Conservation (phyloP, 495 filamentous ascomycete species). For the Penicillium malachiteum region DNA sequence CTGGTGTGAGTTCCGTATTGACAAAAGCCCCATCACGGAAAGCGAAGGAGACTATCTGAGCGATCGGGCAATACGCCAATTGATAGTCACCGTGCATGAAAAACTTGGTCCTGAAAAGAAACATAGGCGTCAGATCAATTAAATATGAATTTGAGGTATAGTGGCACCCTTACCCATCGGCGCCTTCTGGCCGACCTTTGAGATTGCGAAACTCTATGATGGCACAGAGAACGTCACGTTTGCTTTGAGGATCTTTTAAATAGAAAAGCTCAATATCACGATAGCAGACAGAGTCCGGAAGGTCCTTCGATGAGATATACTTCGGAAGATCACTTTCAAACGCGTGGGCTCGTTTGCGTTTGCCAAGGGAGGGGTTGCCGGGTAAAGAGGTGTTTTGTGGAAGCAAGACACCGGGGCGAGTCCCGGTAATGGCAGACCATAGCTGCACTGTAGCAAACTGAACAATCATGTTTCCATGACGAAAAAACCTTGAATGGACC, state of each 20-base stretch:
- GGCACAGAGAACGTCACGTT: constrained; percentile 27
- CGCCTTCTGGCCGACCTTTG: constrained; percentile 28
- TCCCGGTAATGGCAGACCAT: constrained; percentile 33
- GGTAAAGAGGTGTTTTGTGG: constrained; percentile 21
- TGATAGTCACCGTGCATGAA: constrained; percentile 34
- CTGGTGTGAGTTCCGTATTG: constrained; percentile 26
- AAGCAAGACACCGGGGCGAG: constrained; percentile 26
- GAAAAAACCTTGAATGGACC: constrained; percentile 6
- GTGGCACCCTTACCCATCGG: constrained; percentile 22
- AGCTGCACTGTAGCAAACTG: constrained; percentile 28
- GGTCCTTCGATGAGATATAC: constrained; percentile 18
- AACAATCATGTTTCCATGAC: constrained; percentile 29
- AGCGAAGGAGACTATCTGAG: constrained; percentile 29
- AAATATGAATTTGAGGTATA: no score
- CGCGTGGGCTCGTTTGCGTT: constrained; percentile 14
- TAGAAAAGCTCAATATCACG: constrained; percentile 33
- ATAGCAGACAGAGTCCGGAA: constrained; percentile 31
- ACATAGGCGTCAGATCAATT: constrained; percentile 8
- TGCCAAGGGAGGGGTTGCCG: constrained; percentile 13
- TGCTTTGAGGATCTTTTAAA: constrained; percentile 22
- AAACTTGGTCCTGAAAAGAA: constrained; percentile 30
- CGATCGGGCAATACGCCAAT: constrained; percentile 31
- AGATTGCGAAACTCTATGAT: constrained; percentile 32
- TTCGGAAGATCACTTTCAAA: constrained; percentile 33
- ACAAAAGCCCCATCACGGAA: constrained; percentile 28